Evolutionary conservation across 305 asterid species (phyloP).

Genomic region (Lippia alba): DNA sequence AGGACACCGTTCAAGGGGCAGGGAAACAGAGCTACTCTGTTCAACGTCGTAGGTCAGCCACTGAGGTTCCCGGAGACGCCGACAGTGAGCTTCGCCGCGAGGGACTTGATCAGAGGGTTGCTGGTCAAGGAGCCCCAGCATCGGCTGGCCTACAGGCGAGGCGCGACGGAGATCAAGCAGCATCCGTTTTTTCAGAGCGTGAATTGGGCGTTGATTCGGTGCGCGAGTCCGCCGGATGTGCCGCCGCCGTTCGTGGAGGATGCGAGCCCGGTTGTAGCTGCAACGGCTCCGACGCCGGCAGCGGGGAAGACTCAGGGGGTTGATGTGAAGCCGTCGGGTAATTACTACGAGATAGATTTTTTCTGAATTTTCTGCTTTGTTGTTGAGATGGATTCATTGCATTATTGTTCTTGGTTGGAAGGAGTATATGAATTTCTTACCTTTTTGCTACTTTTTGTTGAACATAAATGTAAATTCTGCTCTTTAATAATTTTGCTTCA

Average conservation of each 20-base stretch:
- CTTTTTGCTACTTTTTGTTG: conserved; percentile 34
- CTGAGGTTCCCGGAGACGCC: conserved; percentile 71
- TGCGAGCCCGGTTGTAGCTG: conserved; percentile 30
- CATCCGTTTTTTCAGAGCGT: conserved; percentile 81
- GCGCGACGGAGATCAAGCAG: conserved; percentile 80
- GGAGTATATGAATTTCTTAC: conserved; percentile 6
- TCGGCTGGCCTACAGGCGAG: conserved; percentile 74
- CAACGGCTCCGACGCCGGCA: conserved; percentile 23
- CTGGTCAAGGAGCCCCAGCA: conserved; percentile 86
- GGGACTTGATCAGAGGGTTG: conserved; percentile 72
- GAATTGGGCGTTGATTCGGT: conserved; percentile 80
- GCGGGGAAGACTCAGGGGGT: conserved; percentile 44
- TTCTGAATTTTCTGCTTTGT: conserved; percentile 31
- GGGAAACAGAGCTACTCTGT: conserved; percentile 68
- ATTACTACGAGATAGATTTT: conserved; percentile 70
- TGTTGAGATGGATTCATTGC: conserved; percentile 28
- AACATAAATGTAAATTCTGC: conserved; percentile 43
- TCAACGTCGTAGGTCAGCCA: conserved; percentile 77
- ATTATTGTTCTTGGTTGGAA: conserved; percentile 25
- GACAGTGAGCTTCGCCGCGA: conserved; percentile 70
- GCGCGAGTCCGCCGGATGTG: conserved; percentile 78
- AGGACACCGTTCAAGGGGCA: conserved; percentile 71
- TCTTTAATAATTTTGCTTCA: conserved; percentile 15
- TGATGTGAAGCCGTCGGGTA: conserved; percentile 65
- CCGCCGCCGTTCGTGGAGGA: conserved; percentile 53